Percentiles rank a stretch among this genome's conserved stretches.
phyloP scores from a whole-genome alignment of 2,329 filamentous ascomycete genomes.

The Geoglossum cookeanum region DNA sequence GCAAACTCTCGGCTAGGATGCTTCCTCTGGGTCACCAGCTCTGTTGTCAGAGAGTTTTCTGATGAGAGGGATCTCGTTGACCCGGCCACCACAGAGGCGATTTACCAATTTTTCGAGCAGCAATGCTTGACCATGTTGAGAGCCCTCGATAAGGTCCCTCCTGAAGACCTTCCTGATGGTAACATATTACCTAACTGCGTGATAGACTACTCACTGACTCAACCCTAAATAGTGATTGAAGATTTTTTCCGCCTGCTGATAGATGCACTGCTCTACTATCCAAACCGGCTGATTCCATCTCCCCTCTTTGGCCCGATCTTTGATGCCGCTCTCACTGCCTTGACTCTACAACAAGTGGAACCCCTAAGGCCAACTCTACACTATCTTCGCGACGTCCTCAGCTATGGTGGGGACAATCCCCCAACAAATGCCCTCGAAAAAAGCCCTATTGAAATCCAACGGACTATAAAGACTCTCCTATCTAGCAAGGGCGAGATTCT shows the following conservation, averaged over 20 bases:
- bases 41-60: constrained; percentile 87
- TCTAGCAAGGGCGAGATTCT: constrained; percentile 52
- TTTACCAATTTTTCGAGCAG: constrained; percentile 87
- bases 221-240: constrained; percentile 46
- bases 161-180: constrained; percentile 54
- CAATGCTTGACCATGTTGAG: constrained; percentile 81
- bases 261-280: constrained; percentile 85
- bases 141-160: constrained; percentile 68
- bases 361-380: constrained; percentile 82
- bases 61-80: constrained; percentile 76
- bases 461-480: constrained; percentile 54
- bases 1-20: constrained; percentile 75
- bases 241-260: constrained; percentile 90
- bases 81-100: constrained; percentile 60
- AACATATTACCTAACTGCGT: constrained; percentile 11
- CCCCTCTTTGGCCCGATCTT: constrained; percentile 66
- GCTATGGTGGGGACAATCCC: constrained; percentile 61
- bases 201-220: background rate
- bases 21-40: constrained; percentile 96
- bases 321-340: constrained; percentile 66
- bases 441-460: constrained; percentile 50
- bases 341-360: constrained; percentile 79
- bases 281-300: constrained; percentile 64
- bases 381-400: constrained; percentile 78
- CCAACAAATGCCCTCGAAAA: constrained; percentile 39